Percentiles rank a stretch among this genome's conserved stretches.
phyloP scores from a whole-genome alignment of 345 rosid genomes.

The Aegle marmelos region DNA sequence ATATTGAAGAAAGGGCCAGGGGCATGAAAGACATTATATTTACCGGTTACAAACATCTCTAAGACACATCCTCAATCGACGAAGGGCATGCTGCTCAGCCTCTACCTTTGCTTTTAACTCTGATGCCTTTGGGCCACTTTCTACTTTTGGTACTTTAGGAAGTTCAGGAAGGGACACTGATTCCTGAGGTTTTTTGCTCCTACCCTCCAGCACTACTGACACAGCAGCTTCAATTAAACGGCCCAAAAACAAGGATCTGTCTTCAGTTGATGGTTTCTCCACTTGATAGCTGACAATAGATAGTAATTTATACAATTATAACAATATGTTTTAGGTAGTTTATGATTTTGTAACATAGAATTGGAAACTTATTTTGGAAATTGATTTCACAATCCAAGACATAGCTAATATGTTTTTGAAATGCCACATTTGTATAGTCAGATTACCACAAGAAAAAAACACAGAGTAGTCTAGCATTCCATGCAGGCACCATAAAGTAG shows the following conservation, averaged over 20 bases:
- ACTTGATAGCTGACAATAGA: slow-evolving; percentile 70
- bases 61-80: slow-evolving; percentile 96
- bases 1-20: neutral
- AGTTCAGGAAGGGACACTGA: slow-evolving; percentile 61
- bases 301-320: slow-evolving; percentile 14
- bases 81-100: slow-evolving; percentile 99
- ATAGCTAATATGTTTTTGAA: neutral
- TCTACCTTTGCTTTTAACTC: slow-evolving; percentile 93
- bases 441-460: neutral
- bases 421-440: slow-evolving; percentile 5
- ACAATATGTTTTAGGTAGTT: slow-evolving; percentile 5
- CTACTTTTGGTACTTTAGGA: slow-evolving; percentile 77
- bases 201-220: slow-evolving; percentile 66
- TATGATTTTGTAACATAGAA: neutral
- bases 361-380: neutral
- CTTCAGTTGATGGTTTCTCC: slow-evolving; percentile 69
- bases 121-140: slow-evolving; percentile 85
- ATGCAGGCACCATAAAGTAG: neutral
- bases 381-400: neutral
- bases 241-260: slow-evolving; percentile 75
- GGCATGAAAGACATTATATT: slow-evolving; percentile 8
- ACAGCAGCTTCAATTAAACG: slow-evolving; percentile 85
- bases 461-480: neutral
- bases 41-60: slow-evolving; percentile 98
- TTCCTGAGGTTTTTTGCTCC: slow-evolving; percentile 41